phyloP scores from a whole-genome alignment of 2,329 filamentous ascomycete species.

The Claviceps citrina region DNA sequence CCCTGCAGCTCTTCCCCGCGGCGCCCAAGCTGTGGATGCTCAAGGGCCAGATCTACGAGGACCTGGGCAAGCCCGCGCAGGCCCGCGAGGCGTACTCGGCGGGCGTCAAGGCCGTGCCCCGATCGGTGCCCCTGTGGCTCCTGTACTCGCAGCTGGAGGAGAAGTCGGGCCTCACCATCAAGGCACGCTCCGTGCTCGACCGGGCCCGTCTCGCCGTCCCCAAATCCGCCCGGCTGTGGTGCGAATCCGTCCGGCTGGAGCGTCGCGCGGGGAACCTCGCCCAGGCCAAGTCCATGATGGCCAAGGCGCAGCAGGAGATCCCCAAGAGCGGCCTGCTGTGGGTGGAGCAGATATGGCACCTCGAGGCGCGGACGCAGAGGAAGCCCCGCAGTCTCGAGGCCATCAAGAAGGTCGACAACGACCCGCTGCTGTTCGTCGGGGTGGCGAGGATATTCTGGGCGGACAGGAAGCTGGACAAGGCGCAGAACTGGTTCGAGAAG shows the following conservation, averaged over 20 bases:
- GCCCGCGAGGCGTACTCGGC: conserved; percentile 81
- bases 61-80: conserved; percentile 60
- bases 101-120: conserved; percentile 73
- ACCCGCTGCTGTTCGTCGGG: conserved; percentile 75
- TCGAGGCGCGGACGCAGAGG: conserved; percentile 80
- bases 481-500: conserved; percentile 94
- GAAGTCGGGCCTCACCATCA: conserved; percentile 65
- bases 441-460: conserved; percentile 94
- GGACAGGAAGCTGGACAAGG: conserved; percentile 82
- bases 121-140: conserved; percentile 77
- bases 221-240: conserved; percentile 73
- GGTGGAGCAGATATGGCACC: conserved; percentile 89
- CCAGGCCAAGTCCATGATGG: conserved; percentile 86
- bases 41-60: conserved; percentile 95
- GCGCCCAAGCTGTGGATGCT: conserved; percentile 93
- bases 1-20: conserved; percentile 70
- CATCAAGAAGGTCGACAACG: conserved; percentile 92
- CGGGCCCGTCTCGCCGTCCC: conserved; percentile 76
- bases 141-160: conserved; percentile 82
- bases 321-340: conserved; percentile 78
- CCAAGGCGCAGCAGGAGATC: conserved; percentile 79
- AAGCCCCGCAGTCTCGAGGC: conserved; percentile 85
- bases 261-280: conserved; percentile 66
- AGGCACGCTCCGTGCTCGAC: conserved; percentile 86
- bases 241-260: conserved; percentile 86